Evolutionary conservation across 495 filamentous ascomycete genomes (phyloP).

Genomic region (Extremus antarcticus): DNA sequence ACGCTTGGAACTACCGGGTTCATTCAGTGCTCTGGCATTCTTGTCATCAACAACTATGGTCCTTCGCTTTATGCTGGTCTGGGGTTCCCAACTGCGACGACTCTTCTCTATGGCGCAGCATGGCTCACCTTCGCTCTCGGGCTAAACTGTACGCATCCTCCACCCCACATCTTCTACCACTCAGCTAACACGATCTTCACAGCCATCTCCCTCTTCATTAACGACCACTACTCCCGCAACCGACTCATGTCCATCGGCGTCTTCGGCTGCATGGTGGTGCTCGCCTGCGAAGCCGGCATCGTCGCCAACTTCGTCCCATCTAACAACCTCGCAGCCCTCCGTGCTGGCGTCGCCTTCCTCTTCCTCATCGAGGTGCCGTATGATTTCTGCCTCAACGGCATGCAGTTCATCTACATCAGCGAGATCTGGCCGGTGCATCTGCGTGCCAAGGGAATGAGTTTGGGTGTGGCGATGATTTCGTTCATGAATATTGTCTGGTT

Average conservation of each 20-base stretch:
- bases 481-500: slow-evolving; percentile 18
- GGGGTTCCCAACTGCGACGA: slow-evolving; percentile 15
- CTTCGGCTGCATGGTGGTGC: slow-evolving; percentile 20
- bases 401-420: slow-evolving; percentile 22
- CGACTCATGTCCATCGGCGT: slow-evolving; percentile 21
- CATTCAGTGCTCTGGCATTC: slow-evolving; percentile 21
- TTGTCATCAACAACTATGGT: slow-evolving; percentile 30
- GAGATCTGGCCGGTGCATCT: slow-evolving; percentile 15
- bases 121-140: slow-evolving; percentile 22
- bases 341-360: slow-evolving; percentile 24
- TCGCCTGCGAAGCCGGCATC: slow-evolving; percentile 26
- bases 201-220: slow-evolving; percentile 19
- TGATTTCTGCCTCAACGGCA: slow-evolving; percentile 21
- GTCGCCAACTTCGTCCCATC: slow-evolving; percentile 8
- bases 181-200: background rate
- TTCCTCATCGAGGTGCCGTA: slow-evolving; percentile 28
- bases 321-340: slow-evolving; percentile 1
- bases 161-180: background rate
- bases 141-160: background rate
- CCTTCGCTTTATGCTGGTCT: slow-evolving; percentile 24
- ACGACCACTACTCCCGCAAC: slow-evolving; percentile 25
- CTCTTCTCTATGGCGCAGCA: slow-evolving; percentile 21
- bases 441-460: background rate
- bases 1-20: slow-evolving; percentile 17
- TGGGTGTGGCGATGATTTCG: slow-evolving; percentile 3